Percentiles rank a stretch among this genome's conserved stretches.
Conservation (phyloP, 2,329 filamentous ascomycete species). For the Geosmithia putterillii region DNA sequence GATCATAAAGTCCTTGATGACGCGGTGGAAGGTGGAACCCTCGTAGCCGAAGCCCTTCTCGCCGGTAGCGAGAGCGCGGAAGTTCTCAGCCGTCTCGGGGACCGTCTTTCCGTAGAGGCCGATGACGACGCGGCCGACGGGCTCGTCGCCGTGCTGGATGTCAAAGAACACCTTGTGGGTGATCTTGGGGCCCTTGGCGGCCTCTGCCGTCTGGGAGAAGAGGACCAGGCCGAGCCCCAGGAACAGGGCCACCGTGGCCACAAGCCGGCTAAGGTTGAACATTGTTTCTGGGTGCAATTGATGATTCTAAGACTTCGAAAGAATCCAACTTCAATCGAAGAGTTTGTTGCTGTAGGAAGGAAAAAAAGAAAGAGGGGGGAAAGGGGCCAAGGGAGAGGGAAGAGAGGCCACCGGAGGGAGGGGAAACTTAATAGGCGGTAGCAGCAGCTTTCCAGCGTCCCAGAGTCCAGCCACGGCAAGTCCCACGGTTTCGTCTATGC, state of each 20-base stretch:
- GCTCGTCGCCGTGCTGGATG: slow-evolving; percentile 62
- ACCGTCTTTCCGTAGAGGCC: slow-evolving; percentile 83
- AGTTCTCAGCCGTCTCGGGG: slow-evolving; percentile 63
- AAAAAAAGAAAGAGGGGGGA: not conserved
- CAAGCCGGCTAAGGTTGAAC: slow-evolving; percentile 60
- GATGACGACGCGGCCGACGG: slow-evolving; percentile 63
- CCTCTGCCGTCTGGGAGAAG: slow-evolving; percentile 62
- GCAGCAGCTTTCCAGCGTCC: too few relatives aligned
- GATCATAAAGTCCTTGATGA: slow-evolving; percentile 88
- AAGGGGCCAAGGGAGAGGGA: not conserved
- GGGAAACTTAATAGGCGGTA: not conserved
- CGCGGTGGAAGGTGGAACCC: slow-evolving; percentile 75
- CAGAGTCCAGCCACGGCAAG: too few relatives aligned
- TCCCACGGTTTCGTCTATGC: too few relatives aligned
- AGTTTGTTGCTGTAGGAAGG: not conserved
- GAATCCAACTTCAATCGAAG: not conserved
- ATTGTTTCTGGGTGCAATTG: slow-evolving; percentile 34
- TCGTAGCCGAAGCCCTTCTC: slow-evolving; percentile 80
- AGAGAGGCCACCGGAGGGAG: slow-evolving; percentile 1
- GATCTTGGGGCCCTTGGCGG: slow-evolving; percentile 83
- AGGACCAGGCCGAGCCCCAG: slow-evolving; percentile 63
- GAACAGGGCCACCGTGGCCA: slow-evolving; percentile 64
- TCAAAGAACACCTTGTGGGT: slow-evolving; percentile 93
- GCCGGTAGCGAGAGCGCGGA: slow-evolving; percentile 69
- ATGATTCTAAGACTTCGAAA: slow-evolving; percentile 1